A percentile compares a stretch with the other conserved stretches of the same genome.
These are phyloP conservation scores for Aphanomyces astaci DNA, from an alignment of 352 stramenopile species.

Conservation along the genomic window DNA sequence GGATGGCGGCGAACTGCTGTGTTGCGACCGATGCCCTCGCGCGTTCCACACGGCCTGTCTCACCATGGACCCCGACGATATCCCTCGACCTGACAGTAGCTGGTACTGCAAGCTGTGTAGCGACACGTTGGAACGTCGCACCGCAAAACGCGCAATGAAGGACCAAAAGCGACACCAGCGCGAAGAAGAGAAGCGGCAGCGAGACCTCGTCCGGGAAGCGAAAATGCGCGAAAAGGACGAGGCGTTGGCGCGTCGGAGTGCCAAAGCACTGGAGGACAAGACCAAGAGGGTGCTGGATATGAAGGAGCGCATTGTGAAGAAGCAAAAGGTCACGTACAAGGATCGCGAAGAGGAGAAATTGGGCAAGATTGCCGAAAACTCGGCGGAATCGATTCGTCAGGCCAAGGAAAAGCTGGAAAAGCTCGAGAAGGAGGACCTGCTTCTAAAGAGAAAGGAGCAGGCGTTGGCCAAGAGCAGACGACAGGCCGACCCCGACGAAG, in stretches of 20 bases:
- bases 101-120: conserved; percentile 83
- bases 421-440: conserved; percentile 77
- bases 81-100: conserved; percentile 55
- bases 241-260: conserved; percentile 54
- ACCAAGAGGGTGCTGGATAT: conserved; percentile 81
- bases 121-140: conserved; percentile 71
- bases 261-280: conserved; percentile 75
- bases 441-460: conserved; percentile 72
- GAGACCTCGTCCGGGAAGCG: conserved; percentile 52
- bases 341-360: conserved; percentile 84
- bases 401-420: conserved; percentile 81
- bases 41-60: conserved; percentile 90
- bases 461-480: conserved; percentile 61
- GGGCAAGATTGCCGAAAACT: conserved; percentile 64
- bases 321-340: conserved; percentile 86
- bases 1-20: conserved; percentile 81
- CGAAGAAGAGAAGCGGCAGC: conserved; percentile 74
- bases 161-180: conserved; percentile 69
- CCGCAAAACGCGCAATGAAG: conserved; percentile 62
- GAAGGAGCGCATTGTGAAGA: conserved; percentile 78
- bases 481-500: conserved; percentile 49
- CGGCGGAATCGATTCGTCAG: conserved; percentile 61
- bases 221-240: conserved; percentile 70
- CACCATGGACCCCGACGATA: conserved; percentile 62
- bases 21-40: conserved; percentile 87